Percentiles rank a stretch among this genome's conserved stretches.
These are phyloP conservation scores for Plantago major DNA, from an alignment of 257 asterid species.

Conservation along the genomic window DNA sequence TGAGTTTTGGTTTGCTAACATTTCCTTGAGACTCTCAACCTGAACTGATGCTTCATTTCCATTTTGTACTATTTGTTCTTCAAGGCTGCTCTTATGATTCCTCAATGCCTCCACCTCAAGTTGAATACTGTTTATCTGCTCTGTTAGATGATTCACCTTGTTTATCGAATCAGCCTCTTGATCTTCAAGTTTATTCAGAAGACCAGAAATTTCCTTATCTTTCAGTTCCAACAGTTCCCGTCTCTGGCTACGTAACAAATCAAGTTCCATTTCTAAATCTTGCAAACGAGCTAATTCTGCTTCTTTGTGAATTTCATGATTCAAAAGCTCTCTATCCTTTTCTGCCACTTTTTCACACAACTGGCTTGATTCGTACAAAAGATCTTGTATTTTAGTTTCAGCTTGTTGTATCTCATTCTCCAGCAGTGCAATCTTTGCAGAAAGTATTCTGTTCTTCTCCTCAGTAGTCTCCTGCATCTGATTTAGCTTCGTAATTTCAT, in stretches of 20 bases:
- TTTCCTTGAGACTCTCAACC: conserved; percentile 39
- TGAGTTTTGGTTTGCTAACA: conserved; percentile 29
- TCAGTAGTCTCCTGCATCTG: conserved; percentile 26
- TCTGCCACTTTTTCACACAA: no score
- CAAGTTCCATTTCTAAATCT: conserved; percentile 33
- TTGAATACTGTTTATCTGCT: no score
- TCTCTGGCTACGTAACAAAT: conserved; percentile 44
- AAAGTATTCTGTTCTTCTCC: conserved; percentile 37
- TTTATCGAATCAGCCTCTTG: conserved; percentile 45
- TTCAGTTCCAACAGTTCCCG: conserved; percentile 55
- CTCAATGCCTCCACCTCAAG: no score
- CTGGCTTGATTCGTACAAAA: no score
- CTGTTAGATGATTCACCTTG: conserved; percentile 38
- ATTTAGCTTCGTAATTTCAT: conserved; percentile 42
- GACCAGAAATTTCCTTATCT: conserved; percentile 50
- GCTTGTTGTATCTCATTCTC: no score
- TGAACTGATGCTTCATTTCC: conserved; percentile 40
- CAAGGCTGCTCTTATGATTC: no score
- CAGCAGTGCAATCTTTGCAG: conserved; percentile 14
- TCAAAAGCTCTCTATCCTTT: no score
- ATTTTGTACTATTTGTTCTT: no score
- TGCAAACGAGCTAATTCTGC: no score
- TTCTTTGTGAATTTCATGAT: no score
- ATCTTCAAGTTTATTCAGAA: conserved; percentile 51
- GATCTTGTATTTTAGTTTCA: no score